Percentiles rank a stretch among this genome's conserved stretches.
phyloP scores from a whole-genome alignment of 2,329 filamentous ascomycete genomes.

The Pezicula radicicola region DNA sequence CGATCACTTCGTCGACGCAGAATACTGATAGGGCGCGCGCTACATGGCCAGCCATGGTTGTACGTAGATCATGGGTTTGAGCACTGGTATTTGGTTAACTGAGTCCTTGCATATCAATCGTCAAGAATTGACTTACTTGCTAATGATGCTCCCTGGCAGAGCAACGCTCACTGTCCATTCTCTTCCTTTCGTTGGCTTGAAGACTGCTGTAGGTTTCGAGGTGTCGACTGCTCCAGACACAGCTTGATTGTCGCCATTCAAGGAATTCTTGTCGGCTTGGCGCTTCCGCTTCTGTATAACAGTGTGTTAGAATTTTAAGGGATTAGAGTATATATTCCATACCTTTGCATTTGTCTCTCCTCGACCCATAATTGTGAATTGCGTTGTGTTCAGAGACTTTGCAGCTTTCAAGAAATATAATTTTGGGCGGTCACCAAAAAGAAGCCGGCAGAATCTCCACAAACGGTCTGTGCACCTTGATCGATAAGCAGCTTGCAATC shows the following conservation, averaged over 20 bases:
- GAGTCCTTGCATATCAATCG: conserved; percentile 4
- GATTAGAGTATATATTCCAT: neutral
- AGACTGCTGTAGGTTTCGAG: conserved; percentile 67
- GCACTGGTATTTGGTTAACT: conserved; percentile 13
- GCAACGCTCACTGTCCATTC: conserved; percentile 76
- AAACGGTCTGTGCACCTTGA: neutral
- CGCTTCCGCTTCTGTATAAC: conserved; percentile 29
- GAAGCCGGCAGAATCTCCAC: conserved; percentile 12
- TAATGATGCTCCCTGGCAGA: conserved; percentile 73
- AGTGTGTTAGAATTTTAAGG: neutral
- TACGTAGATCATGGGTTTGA: conserved; percentile 61
- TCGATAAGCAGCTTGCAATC: neutral
- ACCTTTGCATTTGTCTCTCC: conserved; percentile 27
- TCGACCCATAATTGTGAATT: conserved; percentile 22
- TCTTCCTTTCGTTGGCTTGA: conserved; percentile 60
- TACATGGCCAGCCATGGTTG: conserved; percentile 68
- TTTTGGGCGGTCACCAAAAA: conserved; percentile 9
- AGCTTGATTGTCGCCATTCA: conserved; percentile 26
- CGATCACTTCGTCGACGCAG: conserved; percentile 77
- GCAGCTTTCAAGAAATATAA: conserved; percentile 6
- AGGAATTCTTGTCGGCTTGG: conserved; percentile 20
- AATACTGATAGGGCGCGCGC: conserved; percentile 81
- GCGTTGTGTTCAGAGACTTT: neutral
- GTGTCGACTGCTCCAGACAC: conserved; percentile 36
- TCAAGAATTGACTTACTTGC: conserved; percentile 53